Percentiles rank a stretch among this genome's conserved stretches.
These are phyloP conservation scores for Talaromyces sp. DNA, from an alignment of 2,329 filamentous ascomycete genomes.

Conservation along the genomic window DNA sequence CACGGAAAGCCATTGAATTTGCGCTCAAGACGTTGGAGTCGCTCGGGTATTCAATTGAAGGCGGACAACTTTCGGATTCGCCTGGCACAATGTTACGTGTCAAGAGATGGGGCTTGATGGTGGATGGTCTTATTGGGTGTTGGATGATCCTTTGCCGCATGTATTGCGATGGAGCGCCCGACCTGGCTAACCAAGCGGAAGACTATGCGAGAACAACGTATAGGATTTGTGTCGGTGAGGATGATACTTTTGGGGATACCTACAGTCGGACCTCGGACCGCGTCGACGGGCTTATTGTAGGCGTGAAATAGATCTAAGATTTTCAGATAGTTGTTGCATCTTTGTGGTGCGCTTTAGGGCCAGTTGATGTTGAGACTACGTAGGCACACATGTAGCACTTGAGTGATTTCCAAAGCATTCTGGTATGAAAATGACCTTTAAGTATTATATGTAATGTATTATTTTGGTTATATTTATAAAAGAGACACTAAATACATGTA, in stretches of 20 bases:
- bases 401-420: not conserved
- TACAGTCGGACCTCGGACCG: not conserved
- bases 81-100: conserved; percentile 11
- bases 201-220: conserved; percentile 28
- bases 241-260: conserved; percentile 24
- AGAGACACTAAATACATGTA: not conserved
- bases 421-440: not conserved
- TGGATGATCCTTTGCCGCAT: conserved; percentile 24
- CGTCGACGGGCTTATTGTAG: not conserved
- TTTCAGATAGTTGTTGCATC: too few relatives aligned
- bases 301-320: too few relatives aligned
- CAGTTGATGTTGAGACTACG: too few relatives aligned
- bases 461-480: not conserved
- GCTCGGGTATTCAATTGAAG: conserved; percentile 22
- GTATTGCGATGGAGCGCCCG: conserved; percentile 18
- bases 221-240: conserved; percentile 29
- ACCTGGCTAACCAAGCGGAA: conserved; percentile 18
- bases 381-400: too few relatives aligned
- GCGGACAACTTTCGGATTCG: conserved; percentile 12
- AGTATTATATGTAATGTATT: not conserved
- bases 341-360: too few relatives aligned
- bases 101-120: conserved; percentile 25
- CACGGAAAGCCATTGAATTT: conserved; percentile 14
- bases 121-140: conserved; percentile 19
- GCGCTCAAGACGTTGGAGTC: conserved; percentile 20